Percentiles rank a stretch among this genome's conserved stretches.
phyloP scores from a whole-genome alignment of 306 rosid genomes.

The Delonix regia region DNA sequence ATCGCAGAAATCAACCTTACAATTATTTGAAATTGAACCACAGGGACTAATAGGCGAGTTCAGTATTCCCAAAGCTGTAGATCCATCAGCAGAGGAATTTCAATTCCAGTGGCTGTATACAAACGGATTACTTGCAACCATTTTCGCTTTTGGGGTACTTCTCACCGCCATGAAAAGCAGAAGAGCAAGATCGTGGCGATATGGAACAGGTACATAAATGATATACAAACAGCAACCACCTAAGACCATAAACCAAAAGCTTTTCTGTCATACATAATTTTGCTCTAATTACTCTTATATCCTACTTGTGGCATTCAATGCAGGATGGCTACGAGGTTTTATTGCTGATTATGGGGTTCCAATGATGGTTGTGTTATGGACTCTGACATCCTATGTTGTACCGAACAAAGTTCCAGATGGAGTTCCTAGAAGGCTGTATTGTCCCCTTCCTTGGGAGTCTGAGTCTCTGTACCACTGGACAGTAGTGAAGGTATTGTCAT shows the following conservation, averaged over 20 bases:
- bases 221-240: neutral
- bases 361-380: slow-evolving; percentile 79
- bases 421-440: slow-evolving; percentile 79
- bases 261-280: slow-evolving; percentile 21
- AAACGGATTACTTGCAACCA: slow-evolving; percentile 76
- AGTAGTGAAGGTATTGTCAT: slow-evolving; percentile 58
- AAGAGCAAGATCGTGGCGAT: slow-evolving; percentile 84
- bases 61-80: slow-evolving; percentile 44
- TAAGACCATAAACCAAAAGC: neutral
- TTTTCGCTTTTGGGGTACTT: slow-evolving; percentile 73
- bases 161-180: slow-evolving; percentile 69
- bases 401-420: slow-evolving; percentile 61
- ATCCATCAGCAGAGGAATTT: slow-evolving; percentile 46
- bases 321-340: slow-evolving; percentile 75
- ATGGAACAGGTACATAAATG: slow-evolving; percentile 76
- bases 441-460: slow-evolving; percentile 85
- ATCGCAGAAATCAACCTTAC: slow-evolving; percentile 18
- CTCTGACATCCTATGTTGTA: slow-evolving; percentile 62
- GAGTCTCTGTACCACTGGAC: slow-evolving; percentile 81
- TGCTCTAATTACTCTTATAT: slow-evolving; percentile 23
- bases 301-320: slow-evolving; percentile 25
- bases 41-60: slow-evolving; percentile 88
- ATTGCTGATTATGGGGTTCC: slow-evolving; percentile 91
- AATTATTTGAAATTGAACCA: slow-evolving; percentile 30
- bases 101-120: slow-evolving; percentile 70